These are phyloP conservation scores for Talaromyces sp. DNA, from an alignment of 2,329 filamentous ascomycete species.

Conservation along the genomic window DNA sequence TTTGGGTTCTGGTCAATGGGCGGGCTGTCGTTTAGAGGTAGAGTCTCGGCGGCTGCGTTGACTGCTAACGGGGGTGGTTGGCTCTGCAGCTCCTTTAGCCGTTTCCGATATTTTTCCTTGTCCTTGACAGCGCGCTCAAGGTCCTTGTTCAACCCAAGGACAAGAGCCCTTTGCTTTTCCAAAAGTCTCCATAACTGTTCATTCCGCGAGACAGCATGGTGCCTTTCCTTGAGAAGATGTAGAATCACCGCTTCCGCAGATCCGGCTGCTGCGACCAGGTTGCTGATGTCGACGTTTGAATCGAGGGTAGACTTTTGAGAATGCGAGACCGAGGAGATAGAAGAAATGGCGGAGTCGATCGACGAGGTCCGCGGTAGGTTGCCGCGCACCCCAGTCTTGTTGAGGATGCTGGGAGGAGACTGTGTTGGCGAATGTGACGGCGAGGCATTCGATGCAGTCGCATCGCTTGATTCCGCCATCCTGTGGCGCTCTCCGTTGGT, in stretches of 20 bases:
- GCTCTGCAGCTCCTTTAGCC: conserved; percentile 69
- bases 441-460: conserved; percentile 20
- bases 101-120: conserved; percentile 88
- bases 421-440: conserved; percentile 23
- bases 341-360: conserved; percentile 88
- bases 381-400: conserved; percentile 26
- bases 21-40: not conserved
- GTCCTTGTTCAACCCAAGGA: conserved; percentile 89
- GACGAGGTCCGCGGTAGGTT: conserved; percentile 69
- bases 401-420: conserved; percentile 24
- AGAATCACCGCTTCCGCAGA: conserved; percentile 85
- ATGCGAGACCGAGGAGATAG: conserved; percentile 58
- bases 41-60: conserved; percentile 12
- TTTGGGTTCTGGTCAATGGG: not conserved
- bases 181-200: conserved; percentile 90
- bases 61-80: conserved; percentile 38
- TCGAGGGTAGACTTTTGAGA: conserved; percentile 57
- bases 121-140: conserved; percentile 86
- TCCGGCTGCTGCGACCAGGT: conserved; percentile 76
- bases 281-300: conserved; percentile 64
- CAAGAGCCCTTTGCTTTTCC: conserved; percentile 92
- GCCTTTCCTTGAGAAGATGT: conserved; percentile 85
- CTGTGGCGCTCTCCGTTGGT: conserved; percentile 22
- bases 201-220: conserved; percentile 83
- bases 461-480: conserved; percentile 23